Evolutionary conservation across 2,329 filamentous ascomycete genomes (phyloP).

Genomic region (Monilinia aucupariae): DNA sequence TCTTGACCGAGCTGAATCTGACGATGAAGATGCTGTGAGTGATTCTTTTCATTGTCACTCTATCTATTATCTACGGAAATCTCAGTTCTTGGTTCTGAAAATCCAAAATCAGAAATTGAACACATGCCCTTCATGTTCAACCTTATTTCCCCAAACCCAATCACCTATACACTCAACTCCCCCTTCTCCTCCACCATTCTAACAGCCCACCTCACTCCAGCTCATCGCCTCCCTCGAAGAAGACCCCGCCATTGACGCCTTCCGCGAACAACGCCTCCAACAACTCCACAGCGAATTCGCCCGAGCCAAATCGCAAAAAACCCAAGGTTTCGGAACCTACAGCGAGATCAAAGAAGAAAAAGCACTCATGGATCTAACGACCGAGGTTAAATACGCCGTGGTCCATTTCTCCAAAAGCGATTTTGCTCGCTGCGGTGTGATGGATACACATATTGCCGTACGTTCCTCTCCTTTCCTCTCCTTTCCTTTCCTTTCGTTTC

Average conservation of each 20-base stretch:
- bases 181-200: background rate
- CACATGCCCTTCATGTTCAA: background rate
- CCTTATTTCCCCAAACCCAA: background rate
- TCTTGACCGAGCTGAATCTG: slow-evolving; percentile 41
- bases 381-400: slow-evolving; percentile 37
- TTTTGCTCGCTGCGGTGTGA: slow-evolving; percentile 39
- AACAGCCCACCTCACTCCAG: slow-evolving; percentile 39
- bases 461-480: background rate
- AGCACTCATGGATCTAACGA: slow-evolving; percentile 45
- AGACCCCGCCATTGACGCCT: slow-evolving; percentile 46
- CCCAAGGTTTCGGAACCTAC: slow-evolving; percentile 47
- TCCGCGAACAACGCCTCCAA: slow-evolving; percentile 52
- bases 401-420: slow-evolving; percentile 41
- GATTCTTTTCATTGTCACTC: background rate
- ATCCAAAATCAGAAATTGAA: background rate
- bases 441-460: slow-evolving; percentile 39
- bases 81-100: background rate
- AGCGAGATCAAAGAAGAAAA: slow-evolving; percentile 54
- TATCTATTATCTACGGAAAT: background rate
- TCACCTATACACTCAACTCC: background rate
- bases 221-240: slow-evolving; percentile 52
- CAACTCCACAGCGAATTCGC: slow-evolving; percentile 52
- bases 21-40: slow-evolving; percentile 48
- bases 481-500: too few species aligned
- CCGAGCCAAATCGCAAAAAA: slow-evolving; percentile 46